Percentiles rank a stretch among this genome's conserved stretches.
Evolutionary conservation across 169 alveolate species (phyloP).

Genomic region (Eimeria tenella): DNA sequence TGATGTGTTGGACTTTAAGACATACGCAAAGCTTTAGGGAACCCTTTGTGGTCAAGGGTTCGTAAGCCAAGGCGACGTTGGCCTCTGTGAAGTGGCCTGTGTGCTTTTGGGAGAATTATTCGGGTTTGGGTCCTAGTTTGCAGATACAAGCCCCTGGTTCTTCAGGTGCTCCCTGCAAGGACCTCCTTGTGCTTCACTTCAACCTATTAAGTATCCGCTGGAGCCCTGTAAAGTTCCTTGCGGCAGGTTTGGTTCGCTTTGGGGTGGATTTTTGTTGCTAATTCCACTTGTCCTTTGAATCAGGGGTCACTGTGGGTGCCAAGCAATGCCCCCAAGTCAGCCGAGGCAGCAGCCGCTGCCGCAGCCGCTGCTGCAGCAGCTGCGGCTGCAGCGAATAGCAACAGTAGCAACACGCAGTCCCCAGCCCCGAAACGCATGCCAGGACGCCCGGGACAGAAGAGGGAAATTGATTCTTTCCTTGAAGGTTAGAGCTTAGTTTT

Average conservation of each 20-base stretch:
- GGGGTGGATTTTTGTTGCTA: neutral
- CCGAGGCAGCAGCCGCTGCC: slow-evolving; percentile 75
- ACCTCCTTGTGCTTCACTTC: too few species aligned
- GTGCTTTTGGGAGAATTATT: too few species aligned
- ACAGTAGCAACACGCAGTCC: slow-evolving; percentile 58
- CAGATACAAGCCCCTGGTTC: too few species aligned
- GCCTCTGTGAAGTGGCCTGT: too few species aligned
- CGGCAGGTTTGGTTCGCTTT: neutral
- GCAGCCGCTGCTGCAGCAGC: slow-evolving; percentile 77
- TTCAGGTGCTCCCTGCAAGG: too few species aligned
- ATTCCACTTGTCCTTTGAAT: slow-evolving; percentile 4
- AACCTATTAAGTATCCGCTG: too few species aligned
- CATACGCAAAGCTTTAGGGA: too few species aligned
- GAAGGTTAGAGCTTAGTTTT: slow-evolving; percentile 82
- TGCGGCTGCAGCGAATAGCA: slow-evolving; percentile 51
- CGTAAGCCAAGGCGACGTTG: too few species aligned
- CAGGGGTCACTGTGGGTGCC: slow-evolving; percentile 74
- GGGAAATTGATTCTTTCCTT: slow-evolving; percentile 85
- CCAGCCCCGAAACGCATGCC: slow-evolving; percentile 72
- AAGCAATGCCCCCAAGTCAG: slow-evolving; percentile 60
- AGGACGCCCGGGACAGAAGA: slow-evolving; percentile 73
- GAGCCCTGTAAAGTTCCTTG: neutral
- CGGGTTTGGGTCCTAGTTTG: too few species aligned
- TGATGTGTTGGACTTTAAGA: too few species aligned
- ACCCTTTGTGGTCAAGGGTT: too few species aligned